Evolutionary conservation across 2,329 filamentous ascomycete genomes (phyloP), one percentile per base, ranked within the genome.

Genomic region (Botrytis deweyae): DNA sequence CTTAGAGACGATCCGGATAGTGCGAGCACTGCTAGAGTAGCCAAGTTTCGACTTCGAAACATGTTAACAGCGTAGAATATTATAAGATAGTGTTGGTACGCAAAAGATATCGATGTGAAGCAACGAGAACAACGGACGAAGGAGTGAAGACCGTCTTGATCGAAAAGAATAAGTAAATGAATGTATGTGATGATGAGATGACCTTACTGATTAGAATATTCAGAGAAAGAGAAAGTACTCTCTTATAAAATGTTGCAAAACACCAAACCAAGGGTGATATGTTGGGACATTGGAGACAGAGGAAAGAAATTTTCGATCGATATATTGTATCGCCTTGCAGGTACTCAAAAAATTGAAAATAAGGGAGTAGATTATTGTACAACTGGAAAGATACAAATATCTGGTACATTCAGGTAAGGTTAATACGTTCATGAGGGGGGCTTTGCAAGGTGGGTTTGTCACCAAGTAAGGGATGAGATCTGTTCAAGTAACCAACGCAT

Each of bases 301-400:
- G 6, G 7, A n/a, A 33, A 61, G 40, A 36, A 29, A 22, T 42
- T 29, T 14, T 49, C 25, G 16, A n/a, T 55, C 61, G 46, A 73
- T 75, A 68, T 75, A 74, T 74, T 68, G 61, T 25, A 40, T 44
- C 46, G 69, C 74, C 72, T 75, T 75, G 72, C 74, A 75, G 74
- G 44, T 72, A 44, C 25, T 49, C 20, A 2, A 38, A 20, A 46
- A n/a, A 62, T 36, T 36, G 68, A 44, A 49, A 25, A 42, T 58
- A 58, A 49, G 63, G 42, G 63, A 66, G 63, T 25, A 25, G 4
- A 22, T 33, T 9, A 16, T 22, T 20, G 25, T 29, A 58, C 8
- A 8, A 58, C 29, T 49, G 22, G 3, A 38, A n/a, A 66, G 14
- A 25, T 20, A 29, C 4, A 42, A 29, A 9, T 20, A 16, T 22